Conservation (phyloP, 2,329 filamentous ascomycete species). For the Diplocarpon rosae region DNA sequence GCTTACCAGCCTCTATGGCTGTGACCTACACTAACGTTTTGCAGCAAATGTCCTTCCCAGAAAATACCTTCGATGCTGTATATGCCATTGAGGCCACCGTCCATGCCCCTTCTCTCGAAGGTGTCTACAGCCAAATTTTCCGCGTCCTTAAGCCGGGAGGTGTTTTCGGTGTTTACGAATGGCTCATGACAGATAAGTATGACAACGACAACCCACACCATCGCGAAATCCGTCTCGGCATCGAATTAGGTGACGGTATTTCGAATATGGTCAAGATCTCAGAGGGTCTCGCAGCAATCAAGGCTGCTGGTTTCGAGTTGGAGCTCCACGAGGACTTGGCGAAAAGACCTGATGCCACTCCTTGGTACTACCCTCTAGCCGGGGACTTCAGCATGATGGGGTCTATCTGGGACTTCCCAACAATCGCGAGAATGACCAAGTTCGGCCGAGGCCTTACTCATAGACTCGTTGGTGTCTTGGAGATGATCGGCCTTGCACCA, state of each 20-base stretch:
- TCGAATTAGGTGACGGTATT: slow-evolving; percentile 93
- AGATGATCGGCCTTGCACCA: slow-evolving; percentile 69
- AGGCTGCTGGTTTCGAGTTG: slow-evolving; percentile 78
- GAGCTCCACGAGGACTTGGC: slow-evolving; percentile 83
- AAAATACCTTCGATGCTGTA: slow-evolving; percentile 85
- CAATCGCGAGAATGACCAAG: slow-evolving; percentile 82
- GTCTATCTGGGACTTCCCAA: slow-evolving; percentile 66
- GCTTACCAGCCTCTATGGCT: slow-evolving; percentile 6
- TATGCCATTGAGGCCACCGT: slow-evolving; percentile 97
- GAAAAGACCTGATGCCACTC: slow-evolving; percentile 60
- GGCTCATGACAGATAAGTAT: slow-evolving; percentile 96
- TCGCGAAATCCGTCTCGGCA: slow-evolving; percentile 87
- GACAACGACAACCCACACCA: slow-evolving; percentile 83
- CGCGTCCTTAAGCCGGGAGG: slow-evolving; percentile 93
- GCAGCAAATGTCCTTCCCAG: slow-evolving; percentile 87
- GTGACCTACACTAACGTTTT: slow-evolving; percentile 3
- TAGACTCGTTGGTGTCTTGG: slow-evolving; percentile 65
- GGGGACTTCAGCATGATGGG: slow-evolving; percentile 80
- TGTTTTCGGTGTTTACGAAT: slow-evolving; percentile 95
- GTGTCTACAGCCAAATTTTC: slow-evolving; percentile 91
- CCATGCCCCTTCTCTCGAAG: slow-evolving; percentile 81
- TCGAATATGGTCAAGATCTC: slow-evolving; percentile 93
- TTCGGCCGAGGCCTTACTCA: slow-evolving; percentile 68
- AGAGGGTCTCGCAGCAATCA: slow-evolving; percentile 74
- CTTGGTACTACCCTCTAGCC: slow-evolving; percentile 91